phyloP scores from a whole-genome alignment of 805 yeast species.

The Metschnikowia gelsemii region DNA sequence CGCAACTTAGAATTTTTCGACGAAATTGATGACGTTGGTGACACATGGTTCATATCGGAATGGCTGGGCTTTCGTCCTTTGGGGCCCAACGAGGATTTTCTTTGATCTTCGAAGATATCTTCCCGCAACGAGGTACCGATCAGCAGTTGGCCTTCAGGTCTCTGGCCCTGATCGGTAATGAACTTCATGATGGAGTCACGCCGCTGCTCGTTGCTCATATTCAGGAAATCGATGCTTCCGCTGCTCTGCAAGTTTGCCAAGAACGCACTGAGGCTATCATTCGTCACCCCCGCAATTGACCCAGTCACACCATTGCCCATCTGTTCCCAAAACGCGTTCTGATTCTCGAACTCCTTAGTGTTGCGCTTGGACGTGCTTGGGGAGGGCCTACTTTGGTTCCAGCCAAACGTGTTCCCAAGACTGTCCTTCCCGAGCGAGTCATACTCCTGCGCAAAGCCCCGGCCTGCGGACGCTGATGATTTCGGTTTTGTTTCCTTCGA shows the following conservation, averaged over 20 bases:
- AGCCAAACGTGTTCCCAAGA: slow-evolving; percentile 29
- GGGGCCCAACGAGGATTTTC: slow-evolving; percentile 2
- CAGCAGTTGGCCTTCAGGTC: slow-evolving; percentile 11
- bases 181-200: slow-evolving; percentile 40
- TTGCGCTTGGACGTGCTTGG: slow-evolving; percentile 12
- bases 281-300: slow-evolving; percentile 29
- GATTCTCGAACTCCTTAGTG: slow-evolving; percentile 13
- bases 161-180: slow-evolving; percentile 33
- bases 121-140: slow-evolving; percentile 31
- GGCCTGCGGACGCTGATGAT: slow-evolving; percentile 11
- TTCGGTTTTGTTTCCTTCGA: slow-evolving; percentile 7
- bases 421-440: slow-evolving; percentile 31
- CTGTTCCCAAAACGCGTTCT: slow-evolving; percentile 28
- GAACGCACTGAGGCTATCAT: slow-evolving; percentile 34
- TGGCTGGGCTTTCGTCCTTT: slow-evolving; percentile 4
- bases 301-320: slow-evolving; percentile 25
- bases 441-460: slow-evolving; percentile 25
- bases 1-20: slow-evolving; percentile 31
- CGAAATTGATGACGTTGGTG: slow-evolving; percentile 39
- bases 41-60: slow-evolving; percentile 22
- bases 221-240: slow-evolving; percentile 39
- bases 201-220: slow-evolving; percentile 41
- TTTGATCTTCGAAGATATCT: slow-evolving; percentile 36
- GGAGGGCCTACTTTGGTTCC: slow-evolving; percentile 24
- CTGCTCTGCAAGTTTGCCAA: slow-evolving; percentile 34